Conservation (phyloP, 1,139 yeast genomes). For the Geotrichum siamense region DNA sequence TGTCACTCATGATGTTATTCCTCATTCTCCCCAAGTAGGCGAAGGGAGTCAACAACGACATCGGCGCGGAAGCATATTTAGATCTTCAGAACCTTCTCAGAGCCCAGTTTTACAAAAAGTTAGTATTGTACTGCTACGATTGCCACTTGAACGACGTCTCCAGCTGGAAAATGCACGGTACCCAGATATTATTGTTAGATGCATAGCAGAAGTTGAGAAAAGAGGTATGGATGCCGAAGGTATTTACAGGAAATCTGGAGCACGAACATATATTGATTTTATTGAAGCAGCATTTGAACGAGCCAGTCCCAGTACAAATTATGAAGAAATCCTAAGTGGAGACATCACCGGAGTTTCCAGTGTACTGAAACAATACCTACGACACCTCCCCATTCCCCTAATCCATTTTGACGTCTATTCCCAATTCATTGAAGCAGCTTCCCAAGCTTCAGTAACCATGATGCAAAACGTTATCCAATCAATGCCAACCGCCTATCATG, state of each 20-base stretch:
- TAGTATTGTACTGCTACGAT: no score
- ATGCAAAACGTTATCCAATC: constrained; percentile 29
- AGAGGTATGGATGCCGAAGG: constrained; percentile 76
- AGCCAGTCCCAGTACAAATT: constrained; percentile 20
- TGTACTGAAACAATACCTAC: constrained; percentile 75
- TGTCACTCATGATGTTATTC: no score
- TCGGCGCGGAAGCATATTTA: no score
- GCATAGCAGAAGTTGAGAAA: constrained; percentile 67
- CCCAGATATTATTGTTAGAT: constrained; percentile 65
- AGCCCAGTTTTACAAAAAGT: no score
- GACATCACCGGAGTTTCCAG: constrained; percentile 85
- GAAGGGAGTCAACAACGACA: no score
- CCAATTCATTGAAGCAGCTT: constrained; percentile 43
- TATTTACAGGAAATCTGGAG: constrained; percentile 85
- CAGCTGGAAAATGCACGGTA: constrained; percentile 51
- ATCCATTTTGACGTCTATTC: constrained; percentile 66
- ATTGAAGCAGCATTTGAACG: constrained; percentile 40
- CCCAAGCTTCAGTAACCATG: neutral
- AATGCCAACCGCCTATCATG: constrained; percentile 64
- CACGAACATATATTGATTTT: constrained; percentile 63
- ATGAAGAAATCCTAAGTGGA: constrained; percentile 45
- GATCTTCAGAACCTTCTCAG: no score
- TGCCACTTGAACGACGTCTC: constrained; percentile 30
- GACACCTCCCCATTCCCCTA: constrained; percentile 78
- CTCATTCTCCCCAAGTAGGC: no score